Base-by-base conservation (phyloP, 441 rosid species). In the Adansonia rubrostipa region DNA sequence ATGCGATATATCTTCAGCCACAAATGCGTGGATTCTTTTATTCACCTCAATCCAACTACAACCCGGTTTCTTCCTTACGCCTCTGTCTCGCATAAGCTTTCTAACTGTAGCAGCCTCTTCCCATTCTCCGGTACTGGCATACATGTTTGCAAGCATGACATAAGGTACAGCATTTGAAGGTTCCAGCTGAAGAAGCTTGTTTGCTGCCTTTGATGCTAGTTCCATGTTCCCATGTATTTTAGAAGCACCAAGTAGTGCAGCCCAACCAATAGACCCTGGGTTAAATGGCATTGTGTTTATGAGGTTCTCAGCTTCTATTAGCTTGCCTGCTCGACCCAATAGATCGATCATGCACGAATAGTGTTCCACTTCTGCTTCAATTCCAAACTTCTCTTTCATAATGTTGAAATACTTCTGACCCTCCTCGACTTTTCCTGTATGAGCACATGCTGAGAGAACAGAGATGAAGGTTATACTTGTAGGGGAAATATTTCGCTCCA, bases 331-430 rank as follows among this genome's bases (percentile, higher is more conserved):
- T 76, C 97, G 86, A 54, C 96, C 92, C 51, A 95, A 71, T 72
- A 93, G 87, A 90, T 92, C 97, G 11, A 92, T 88, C 96, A 95
- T 91, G 83, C 98, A 92, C 8, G 97, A 87, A 85, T 89, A 95
- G 80, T 95, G 99, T 80, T 93, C 96, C 45, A 84, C 87, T 81
- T 93, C 95, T 80, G 97, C 95, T 79, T 92, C 91, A n/a, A 93
- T 87, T 71, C 85, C 87, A 77, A 90, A 93, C 58, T 72, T 85
- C 62, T 89, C 89, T 78, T 81, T 87, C 97, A 93, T 95, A 79
- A 89, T 79, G 66, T 84, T 81, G 80, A 95, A 93, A 75, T 87
- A 91, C 73, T 71, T 85, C 77, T 78, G 83, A 20, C 96, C 70
- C 70, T 36, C 97, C 81, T 80, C 85, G 60, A 93, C 89, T 84